phyloP scores from a whole-genome alignment of 2,329 filamentous ascomycete species.

The Beauveria medogensis region DNA sequence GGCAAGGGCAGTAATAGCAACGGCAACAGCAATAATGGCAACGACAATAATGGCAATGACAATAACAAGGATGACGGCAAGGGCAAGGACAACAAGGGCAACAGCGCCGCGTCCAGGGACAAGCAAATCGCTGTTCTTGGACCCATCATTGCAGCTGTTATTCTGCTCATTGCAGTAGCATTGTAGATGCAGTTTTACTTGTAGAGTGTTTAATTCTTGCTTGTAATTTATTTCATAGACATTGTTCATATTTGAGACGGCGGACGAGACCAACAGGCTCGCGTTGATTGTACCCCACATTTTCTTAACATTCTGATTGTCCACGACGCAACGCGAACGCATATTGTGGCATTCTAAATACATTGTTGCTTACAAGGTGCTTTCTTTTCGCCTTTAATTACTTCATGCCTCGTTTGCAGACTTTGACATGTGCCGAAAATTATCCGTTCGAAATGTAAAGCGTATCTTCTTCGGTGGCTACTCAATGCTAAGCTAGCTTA shows the following conservation, averaged over 20 bases:
- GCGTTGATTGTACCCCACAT: background rate
- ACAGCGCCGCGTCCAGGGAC: slow-evolving; percentile 13
- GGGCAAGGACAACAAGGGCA: slow-evolving; percentile 5
- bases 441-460: no score
- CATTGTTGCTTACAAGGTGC: no score
- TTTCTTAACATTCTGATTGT: background rate
- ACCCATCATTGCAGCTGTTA: slow-evolving; percentile 20
- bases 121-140: slow-evolving; percentile 22
- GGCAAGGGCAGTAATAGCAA: slow-evolving; percentile 10
- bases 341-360: background rate
- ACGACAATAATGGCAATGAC: background rate
- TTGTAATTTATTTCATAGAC: background rate
- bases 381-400: no score
- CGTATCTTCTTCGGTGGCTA: no score
- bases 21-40: background rate
- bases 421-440: no score
- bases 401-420: no score
- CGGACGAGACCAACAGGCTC: background rate
- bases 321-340: background rate
- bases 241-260: background rate
- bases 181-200: slow-evolving; percentile 10
- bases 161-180: slow-evolving; percentile 21
- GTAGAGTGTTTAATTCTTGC: background rate
- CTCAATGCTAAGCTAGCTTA: no score
- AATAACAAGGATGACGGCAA: slow-evolving; percentile 1